Evolutionary conservation across 192 early-diverging fungal species (phyloP).

Genomic region (Gorgonomyces haynaldii): DNA sequence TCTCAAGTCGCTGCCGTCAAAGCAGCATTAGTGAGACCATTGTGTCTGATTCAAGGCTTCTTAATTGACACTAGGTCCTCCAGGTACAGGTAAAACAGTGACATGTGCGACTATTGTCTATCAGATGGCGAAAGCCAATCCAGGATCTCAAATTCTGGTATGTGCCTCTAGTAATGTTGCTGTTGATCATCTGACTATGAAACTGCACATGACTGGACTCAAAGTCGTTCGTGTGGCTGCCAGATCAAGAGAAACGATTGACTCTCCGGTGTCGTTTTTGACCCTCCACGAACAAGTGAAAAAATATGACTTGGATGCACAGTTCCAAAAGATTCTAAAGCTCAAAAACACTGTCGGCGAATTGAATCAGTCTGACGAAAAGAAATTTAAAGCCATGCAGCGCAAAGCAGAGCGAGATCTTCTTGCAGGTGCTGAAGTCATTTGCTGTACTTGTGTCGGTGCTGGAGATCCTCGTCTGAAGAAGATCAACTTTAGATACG

Average conservation of each 20-base stretch:
- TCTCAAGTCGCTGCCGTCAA: conserved; percentile 95
- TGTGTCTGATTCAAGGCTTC: conserved; percentile 84
- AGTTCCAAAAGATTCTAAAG: conserved; percentile 83
- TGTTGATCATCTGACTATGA: conserved; percentile 95
- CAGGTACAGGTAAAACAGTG: conserved; percentile 97
- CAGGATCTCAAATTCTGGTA: conserved; percentile 81
- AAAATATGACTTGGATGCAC: conserved; percentile 87
- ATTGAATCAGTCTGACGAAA: conserved; percentile 77
- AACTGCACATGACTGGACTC: conserved; percentile 87
- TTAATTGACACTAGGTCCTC: conserved; percentile 39
- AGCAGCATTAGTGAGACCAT: conserved; percentile 78
- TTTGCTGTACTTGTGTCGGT: conserved; percentile 93
- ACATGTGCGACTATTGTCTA: conserved; percentile 97
- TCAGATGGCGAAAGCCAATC: conserved; percentile 82
- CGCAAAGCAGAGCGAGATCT: conserved; percentile 85
- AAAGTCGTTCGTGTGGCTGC: conserved; percentile 93
- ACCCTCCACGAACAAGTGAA: conserved; percentile 94
- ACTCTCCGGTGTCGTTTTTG: conserved; percentile 86
- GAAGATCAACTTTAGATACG: conserved; percentile 82
- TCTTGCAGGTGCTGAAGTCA: conserved; percentile 86
- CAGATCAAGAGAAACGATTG: conserved; percentile 84
- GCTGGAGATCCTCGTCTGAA: conserved; percentile 89
- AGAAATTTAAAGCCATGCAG: conserved; percentile 70
- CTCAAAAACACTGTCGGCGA: conserved; percentile 86
- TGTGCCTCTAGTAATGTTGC: conserved; percentile 99